Conservation (phyloP, 2,329 filamentous ascomycete genomes). For the Penicillium sp. region DNA sequence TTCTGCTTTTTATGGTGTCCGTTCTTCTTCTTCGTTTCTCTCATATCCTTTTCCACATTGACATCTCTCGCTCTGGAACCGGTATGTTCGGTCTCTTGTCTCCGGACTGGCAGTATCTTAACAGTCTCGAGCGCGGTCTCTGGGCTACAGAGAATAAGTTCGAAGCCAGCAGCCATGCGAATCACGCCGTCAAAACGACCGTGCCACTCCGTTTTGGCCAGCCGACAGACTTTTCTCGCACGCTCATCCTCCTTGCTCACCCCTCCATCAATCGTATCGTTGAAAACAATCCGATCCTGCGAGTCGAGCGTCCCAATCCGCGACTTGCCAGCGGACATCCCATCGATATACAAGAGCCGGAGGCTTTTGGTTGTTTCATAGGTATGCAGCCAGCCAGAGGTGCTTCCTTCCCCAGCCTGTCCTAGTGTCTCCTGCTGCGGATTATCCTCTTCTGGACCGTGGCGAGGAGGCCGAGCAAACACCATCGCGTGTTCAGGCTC, state of each 20-base stretch:
- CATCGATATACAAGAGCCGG: constrained; percentile 71
- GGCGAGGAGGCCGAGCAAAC: constrained; percentile 56
- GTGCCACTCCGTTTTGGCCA: constrained; percentile 57
- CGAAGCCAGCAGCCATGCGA: constrained; percentile 72
- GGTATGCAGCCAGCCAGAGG: constrained; percentile 66
- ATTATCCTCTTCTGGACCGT: constrained; percentile 12
- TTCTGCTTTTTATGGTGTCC: too few species aligned
- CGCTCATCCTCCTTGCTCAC: constrained; percentile 44
- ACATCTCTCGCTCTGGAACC: too few species aligned
- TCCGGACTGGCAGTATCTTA: constrained; percentile 36
- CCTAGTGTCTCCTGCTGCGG: background rate
- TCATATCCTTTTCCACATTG: background rate
- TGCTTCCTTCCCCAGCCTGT: background rate
- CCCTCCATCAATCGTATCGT: constrained; percentile 31
- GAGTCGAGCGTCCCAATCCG: constrained; percentile 69
- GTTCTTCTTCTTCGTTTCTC: background rate
- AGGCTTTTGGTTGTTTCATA: constrained; percentile 64
- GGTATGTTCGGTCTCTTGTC: background rate
- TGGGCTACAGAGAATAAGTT: constrained; percentile 72
- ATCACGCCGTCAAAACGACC: constrained; percentile 65
- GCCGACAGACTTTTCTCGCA: constrained; percentile 63
- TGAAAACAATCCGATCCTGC: constrained; percentile 66
- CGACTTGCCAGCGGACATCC: constrained; percentile 70
- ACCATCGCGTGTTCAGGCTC: constrained; percentile 73
- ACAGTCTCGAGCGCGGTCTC: constrained; percentile 43